Conservation (phyloP, 495 filamentous ascomycete species). For the Usnea hakonensis region DNA sequence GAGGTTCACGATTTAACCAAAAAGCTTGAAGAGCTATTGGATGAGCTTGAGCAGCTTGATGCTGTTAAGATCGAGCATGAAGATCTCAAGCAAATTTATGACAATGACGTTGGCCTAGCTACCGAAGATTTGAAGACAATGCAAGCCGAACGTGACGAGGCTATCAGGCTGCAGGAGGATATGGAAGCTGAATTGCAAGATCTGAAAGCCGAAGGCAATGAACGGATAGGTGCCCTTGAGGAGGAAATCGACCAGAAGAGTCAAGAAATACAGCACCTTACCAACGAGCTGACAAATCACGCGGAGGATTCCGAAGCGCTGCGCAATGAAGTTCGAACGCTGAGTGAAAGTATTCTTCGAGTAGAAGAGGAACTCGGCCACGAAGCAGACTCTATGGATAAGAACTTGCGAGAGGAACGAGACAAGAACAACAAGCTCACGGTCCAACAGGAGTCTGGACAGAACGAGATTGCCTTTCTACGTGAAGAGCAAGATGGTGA, state of each 20-base stretch:
- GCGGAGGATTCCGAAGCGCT: slow-evolving; percentile 74
- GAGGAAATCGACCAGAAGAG: slow-evolving; percentile 64
- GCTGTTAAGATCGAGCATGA: slow-evolving; percentile 51
- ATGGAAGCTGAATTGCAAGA: slow-evolving; percentile 71
- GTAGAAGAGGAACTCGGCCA: slow-evolving; percentile 79
- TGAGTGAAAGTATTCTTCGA: slow-evolving; percentile 74
- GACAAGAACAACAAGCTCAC: slow-evolving; percentile 76
- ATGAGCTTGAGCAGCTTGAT: slow-evolving; percentile 58
- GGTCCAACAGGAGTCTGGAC: slow-evolving; percentile 85
- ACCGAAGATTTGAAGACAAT: slow-evolving; percentile 75
- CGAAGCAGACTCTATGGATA: slow-evolving; percentile 70
- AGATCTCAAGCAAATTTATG: slow-evolving; percentile 52
- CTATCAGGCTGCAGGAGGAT: slow-evolving; percentile 65
- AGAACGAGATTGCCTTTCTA: slow-evolving; percentile 89
- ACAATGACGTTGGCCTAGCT: slow-evolving; percentile 67
- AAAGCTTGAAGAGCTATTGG: slow-evolving; percentile 60
- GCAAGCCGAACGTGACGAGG: slow-evolving; percentile 81
- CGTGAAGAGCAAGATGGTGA: slow-evolving; percentile 95
- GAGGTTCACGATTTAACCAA: slow-evolving; percentile 73
- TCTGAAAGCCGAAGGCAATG: slow-evolving; percentile 55
- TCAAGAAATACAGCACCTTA: slow-evolving; percentile 63
- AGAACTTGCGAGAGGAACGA: slow-evolving; percentile 67
- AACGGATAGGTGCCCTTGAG: slow-evolving; percentile 70
- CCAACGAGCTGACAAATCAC: slow-evolving; percentile 53
- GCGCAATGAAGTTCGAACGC: slow-evolving; percentile 82